A percentile compares a stretch with the other conserved stretches of the same genome.
phyloP scores from a whole-genome alignment of 441 rosid genomes.

The Biscutella laevigata region DNA sequence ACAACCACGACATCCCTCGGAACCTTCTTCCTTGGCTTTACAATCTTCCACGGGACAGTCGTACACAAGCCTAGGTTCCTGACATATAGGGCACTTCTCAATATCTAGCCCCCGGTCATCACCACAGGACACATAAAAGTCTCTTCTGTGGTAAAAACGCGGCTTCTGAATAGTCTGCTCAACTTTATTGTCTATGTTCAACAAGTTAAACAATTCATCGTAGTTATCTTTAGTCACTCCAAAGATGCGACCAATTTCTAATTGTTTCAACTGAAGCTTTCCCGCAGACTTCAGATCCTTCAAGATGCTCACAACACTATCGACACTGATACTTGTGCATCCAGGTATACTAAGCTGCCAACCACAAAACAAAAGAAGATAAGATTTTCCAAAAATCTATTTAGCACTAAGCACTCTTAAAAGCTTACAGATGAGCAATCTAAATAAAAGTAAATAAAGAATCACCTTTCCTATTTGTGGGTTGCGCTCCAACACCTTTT shows the following conservation, averaged over 20 bases:
- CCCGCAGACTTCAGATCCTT: slow-evolving; percentile 47
- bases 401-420: background rate
- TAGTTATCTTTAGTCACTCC: slow-evolving; percentile 62
- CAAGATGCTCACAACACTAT: slow-evolving; percentile 57
- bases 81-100: slow-evolving; percentile 82
- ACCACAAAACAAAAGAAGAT: slow-evolving; percentile 6
- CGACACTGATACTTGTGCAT: slow-evolving; percentile 67
- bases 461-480: slow-evolving; percentile 59
- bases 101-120: slow-evolving; percentile 70
- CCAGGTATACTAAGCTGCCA: slow-evolving; percentile 83
- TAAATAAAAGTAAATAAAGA: background rate
- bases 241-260: slow-evolving; percentile 70
- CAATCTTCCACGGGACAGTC: slow-evolving; percentile 86
- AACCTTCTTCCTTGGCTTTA: slow-evolving; percentile 34
- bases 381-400: background rate
- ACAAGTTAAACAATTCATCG: slow-evolving; percentile 50
- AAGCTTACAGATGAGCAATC: background rate
- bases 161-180: slow-evolving; percentile 41
- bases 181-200: slow-evolving; percentile 33
- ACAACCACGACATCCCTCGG: slow-evolving; percentile 71
- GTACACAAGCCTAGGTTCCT: slow-evolving; percentile 61
- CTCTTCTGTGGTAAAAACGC: slow-evolving; percentile 56
- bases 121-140: slow-evolving; percentile 49
- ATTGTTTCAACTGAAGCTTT: slow-evolving; percentile 46
- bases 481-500: slow-evolving; percentile 49